These are phyloP conservation scores for Phyllosticta citrichinensis DNA, from an alignment of 2,329 filamentous ascomycete species.

Conservation along the genomic window DNA sequence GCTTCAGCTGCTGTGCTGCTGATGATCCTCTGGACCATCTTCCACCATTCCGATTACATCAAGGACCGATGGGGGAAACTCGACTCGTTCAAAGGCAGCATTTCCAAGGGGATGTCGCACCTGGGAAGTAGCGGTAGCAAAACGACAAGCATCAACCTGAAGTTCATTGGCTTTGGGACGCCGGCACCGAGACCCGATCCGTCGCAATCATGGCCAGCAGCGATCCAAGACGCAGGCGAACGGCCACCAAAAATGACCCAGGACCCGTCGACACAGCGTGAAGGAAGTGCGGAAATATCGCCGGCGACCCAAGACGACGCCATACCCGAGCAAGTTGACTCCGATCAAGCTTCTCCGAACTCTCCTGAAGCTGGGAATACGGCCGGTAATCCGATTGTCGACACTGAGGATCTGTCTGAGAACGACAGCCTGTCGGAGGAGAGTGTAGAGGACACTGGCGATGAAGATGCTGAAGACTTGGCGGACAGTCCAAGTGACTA, in stretches of 20 bases:
- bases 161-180: conserved; percentile 6
- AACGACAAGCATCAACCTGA: not conserved
- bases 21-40: not conserved
- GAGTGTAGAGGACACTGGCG: not conserved
- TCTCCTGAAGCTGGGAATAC: not conserved
- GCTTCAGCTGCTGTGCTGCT: conserved; percentile 1
- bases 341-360: not conserved
- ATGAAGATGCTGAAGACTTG: not conserved
- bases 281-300: not conserved
- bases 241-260: not conserved
- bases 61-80: not conserved
- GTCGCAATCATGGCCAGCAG: not conserved
- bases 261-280: not conserved
- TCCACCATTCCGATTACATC: conserved; percentile 2
- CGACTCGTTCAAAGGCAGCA: not conserved
- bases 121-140: not conserved
- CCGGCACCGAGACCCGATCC: not conserved
- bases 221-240: not conserved
- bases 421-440: not conserved
- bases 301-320: not conserved
- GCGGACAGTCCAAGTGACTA: not conserved
- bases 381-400: not conserved
- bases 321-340: not conserved
- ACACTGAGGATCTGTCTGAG: not conserved
- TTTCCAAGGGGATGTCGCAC: not conserved